Evolutionary conservation across 768 basidiomycete genomes (phyloP), one percentile per base, ranked within the genome.

Genomic region (Omphalotus guepiniiformis): DNA sequence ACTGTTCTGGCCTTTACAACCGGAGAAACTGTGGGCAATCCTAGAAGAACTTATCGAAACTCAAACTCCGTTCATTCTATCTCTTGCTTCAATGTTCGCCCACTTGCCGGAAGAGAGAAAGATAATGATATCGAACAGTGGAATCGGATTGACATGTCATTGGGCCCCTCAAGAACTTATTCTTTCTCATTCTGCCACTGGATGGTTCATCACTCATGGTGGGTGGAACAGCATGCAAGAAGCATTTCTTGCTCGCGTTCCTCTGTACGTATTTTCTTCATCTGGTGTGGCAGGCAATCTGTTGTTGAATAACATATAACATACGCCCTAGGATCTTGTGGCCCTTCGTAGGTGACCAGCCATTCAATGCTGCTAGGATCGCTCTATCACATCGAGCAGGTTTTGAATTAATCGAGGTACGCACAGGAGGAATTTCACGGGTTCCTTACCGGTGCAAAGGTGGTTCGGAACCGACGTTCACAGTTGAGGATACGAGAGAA

Each of bases 181-280:
- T 27, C 11, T 26, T 12, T 38, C 45, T 1, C 35, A 47, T 27
- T 36, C 45, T 21, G 35, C 13, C 4, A 38, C 45, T 1, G 26
- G n/a, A 7, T 47, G 45, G 45, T 47, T 47, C 25, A 37, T 47
- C 1, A 37, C 34, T 23, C 44, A 46, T 16, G 35, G 44, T 40
- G 44, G 44, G n/a, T 38, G 36, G 45, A 47, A 47, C 22, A 37
- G 45, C 18, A 28, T 38, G 21, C 23, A 37, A 18, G 35, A 46
- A 15, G 45, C 36, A 19, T 27, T 47, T 6, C 11, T 38, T 18
- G 9, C 36, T 36, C 45, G 36, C 3, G 35, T 47, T 35, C 45
- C 45, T 13, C 15, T 37, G 45, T 37, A 15, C 36, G 36, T 38
- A 12, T 9, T n/a, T 32, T 32, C n/a, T 32, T n/a, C n/a, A n/a